A percentile compares a stretch with the other conserved stretches of the same genome.
Conservation (phyloP, 208 protist species). For the Blechomonas ayalai region DNA sequence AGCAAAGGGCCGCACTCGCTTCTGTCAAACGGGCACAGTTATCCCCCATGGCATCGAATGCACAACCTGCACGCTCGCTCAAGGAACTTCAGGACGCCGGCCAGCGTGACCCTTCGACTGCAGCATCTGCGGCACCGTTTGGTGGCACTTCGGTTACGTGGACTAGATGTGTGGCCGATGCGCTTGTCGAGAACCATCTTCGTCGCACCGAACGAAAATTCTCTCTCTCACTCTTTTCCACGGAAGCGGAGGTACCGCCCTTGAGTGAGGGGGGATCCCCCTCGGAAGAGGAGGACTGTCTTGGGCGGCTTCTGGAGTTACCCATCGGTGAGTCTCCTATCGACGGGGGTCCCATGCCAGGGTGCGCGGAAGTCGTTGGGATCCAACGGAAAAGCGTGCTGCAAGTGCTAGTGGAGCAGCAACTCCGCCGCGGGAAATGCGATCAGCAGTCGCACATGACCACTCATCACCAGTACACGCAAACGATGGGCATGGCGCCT, state of each 20-base stretch:
- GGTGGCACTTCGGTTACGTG: conserved; percentile 12
- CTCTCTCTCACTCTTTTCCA: conserved; percentile 74
- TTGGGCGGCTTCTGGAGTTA: conserved; percentile 37
- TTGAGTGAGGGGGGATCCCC: conserved; percentile 27
- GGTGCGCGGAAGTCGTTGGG: no score
- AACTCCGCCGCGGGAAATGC: no score
- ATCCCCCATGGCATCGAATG: no score
- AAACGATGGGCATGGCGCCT: no score
- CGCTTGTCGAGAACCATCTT: conserved; percentile 80
- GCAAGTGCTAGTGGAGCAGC: conserved; percentile 30
- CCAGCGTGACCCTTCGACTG: no score
- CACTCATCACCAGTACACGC: no score
- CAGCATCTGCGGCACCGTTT: not conserved
- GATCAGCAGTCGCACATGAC: no score
- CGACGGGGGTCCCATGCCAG: no score
- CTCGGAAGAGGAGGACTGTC: conserved; percentile 33
- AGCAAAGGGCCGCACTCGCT: conserved; percentile 22
- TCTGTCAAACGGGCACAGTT: no score
- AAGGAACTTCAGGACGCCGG: no score
- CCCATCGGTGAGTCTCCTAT: no score
- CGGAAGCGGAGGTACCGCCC: conserved; percentile 69
- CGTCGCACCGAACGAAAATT: conserved; percentile 56
- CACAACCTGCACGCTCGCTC: no score
- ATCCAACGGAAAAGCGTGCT: conserved; percentile 47
- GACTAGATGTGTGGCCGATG: conserved; percentile 51